Conservation (phyloP, 2,329 filamentous ascomycete genomes). For the Exophiala viscosa region DNA sequence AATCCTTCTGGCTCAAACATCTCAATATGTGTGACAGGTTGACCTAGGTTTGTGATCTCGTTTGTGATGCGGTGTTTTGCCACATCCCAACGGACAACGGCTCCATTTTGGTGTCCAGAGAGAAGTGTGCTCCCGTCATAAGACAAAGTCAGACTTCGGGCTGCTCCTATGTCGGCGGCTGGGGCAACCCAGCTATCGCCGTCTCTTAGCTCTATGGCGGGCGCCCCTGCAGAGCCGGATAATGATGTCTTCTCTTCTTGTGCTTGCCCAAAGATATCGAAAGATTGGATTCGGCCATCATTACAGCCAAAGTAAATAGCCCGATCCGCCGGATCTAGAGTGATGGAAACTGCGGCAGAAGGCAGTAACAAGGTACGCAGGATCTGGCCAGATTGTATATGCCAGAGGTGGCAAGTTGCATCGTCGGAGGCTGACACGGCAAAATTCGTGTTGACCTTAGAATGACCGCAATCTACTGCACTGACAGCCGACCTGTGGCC, state of each 20-base stretch:
- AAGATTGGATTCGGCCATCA: conserved; percentile 72
- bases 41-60: conserved; percentile 68
- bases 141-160: conserved; percentile 66
- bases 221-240: conserved; percentile 32
- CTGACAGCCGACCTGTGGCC: conserved; percentile 58
- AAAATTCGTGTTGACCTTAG: conserved; percentile 70
- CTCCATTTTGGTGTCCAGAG: conserved; percentile 77
- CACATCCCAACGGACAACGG: conserved; percentile 76
- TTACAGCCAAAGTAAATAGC: conserved; percentile 78
- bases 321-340: conserved; percentile 77
- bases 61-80: conserved; percentile 65
- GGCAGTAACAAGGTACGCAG: conserved; percentile 80
- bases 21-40: conserved; percentile 76
- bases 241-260: conserved; percentile 1
- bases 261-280: conserved; percentile 62
- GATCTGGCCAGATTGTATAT: conserved; percentile 73
- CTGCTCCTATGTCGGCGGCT: conserved; percentile 62
- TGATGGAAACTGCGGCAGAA: conserved; percentile 65
- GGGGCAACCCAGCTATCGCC: conserved; percentile 48
- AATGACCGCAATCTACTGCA: conserved; percentile 59
- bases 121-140: conserved; percentile 79
- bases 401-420: conserved; percentile 88
- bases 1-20: conserved; percentile 62
- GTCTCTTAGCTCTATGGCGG: conserved; percentile 39
- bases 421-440: conserved; percentile 81